Conservation (phyloP, 2,329 filamentous ascomycete species). For the Spiromastix sp. region DNA sequence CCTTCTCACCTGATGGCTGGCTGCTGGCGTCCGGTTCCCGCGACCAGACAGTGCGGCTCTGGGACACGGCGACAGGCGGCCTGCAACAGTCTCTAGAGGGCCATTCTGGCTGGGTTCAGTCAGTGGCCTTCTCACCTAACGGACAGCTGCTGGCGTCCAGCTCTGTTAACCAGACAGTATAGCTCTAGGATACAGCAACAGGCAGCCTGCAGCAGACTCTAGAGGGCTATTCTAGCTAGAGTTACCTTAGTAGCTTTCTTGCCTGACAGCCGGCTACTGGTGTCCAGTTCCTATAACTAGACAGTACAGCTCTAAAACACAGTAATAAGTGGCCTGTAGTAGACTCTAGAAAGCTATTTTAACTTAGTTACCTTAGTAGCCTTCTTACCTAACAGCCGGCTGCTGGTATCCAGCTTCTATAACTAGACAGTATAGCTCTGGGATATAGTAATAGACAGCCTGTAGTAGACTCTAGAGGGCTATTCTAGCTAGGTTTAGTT, state of each 20-base stretch:
- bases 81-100: background rate
- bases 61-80: slow-evolving; percentile 2
- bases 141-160: too few species aligned
- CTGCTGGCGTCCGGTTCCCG: slow-evolving; percentile 8
- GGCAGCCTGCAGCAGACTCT: too few species aligned
- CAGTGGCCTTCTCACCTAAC: too few species aligned
- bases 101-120: too few species aligned
- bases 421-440: slow-evolving; percentile 4
- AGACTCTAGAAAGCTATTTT: too few species aligned
- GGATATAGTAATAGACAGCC: slow-evolving; percentile 2
- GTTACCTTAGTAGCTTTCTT: background rate
- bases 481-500: background rate
- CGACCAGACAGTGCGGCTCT: slow-evolving; percentile 6
- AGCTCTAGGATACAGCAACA: too few species aligned
- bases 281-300: too few species aligned
- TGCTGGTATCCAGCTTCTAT: slow-evolving; percentile 1
- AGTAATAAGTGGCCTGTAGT: too few species aligned
- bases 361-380: background rate
- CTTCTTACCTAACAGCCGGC: slow-evolving; percentile 2
- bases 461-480: background rate
- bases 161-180: too few species aligned
- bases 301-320: too few species aligned
- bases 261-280: too few species aligned
- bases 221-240: background rate
- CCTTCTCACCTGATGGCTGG: slow-evolving; percentile 11